Conservation (phyloP, 768 basidiomycete genomes). For the Mycena sanguinolenta region DNA sequence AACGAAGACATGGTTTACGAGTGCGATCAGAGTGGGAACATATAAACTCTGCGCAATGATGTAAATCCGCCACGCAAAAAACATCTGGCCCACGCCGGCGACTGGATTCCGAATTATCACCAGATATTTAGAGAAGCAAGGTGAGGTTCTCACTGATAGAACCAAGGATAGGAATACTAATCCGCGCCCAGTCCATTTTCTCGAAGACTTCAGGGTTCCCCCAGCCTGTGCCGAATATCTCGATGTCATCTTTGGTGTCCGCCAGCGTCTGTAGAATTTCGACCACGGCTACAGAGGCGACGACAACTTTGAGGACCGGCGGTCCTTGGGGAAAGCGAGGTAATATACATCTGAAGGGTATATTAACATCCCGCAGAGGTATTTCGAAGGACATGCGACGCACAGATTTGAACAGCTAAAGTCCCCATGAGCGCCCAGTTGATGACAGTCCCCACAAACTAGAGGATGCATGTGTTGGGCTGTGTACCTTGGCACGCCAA, state of each 20-base stretch:
- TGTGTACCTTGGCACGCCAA: no score
- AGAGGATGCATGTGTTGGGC: not conserved
- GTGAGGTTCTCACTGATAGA: constrained; percentile 20
- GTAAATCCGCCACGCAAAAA: constrained; percentile 25
- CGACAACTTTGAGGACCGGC: not conserved
- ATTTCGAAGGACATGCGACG: not conserved
- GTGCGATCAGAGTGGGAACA: constrained; percentile 2
- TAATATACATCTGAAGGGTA: constrained; percentile 6
- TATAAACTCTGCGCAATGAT: constrained; percentile 5
- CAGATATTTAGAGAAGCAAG: not conserved
- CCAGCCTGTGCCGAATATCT: constrained; percentile 32
- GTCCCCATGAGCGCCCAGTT: not conserved
- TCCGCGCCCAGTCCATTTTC: constrained; percentile 25
- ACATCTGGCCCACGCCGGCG: constrained; percentile 30
- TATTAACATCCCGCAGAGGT: not conserved
- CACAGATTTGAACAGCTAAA: not conserved
- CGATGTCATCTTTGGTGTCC: constrained; percentile 4
- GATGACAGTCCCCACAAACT: not conserved
- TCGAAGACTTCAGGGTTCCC: constrained; percentile 29
- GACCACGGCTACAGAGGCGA: not conserved
- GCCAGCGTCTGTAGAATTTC: constrained; percentile 4
- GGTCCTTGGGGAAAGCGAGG: constrained; percentile 9
- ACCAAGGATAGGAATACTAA: constrained; percentile 35
- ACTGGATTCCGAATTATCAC: constrained; percentile 21
- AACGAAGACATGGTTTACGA: not conserved